Evolutionary conservation across 2,329 filamentous ascomycete genomes (phyloP).

Genomic region (Alternaria sp.): DNA sequence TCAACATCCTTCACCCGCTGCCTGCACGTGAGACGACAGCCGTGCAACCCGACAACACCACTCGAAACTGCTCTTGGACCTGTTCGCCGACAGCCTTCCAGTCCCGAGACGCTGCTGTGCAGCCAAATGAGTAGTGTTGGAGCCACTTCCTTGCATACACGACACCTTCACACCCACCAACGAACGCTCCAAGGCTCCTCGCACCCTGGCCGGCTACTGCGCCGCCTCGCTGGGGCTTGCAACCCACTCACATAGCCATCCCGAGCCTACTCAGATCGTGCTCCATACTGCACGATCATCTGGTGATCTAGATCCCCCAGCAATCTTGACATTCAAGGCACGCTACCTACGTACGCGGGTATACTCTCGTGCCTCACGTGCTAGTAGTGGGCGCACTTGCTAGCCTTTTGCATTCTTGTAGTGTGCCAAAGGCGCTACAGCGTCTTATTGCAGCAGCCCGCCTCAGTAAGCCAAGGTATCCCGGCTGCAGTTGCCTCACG

Average conservation of each 20-base stretch:
- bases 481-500: slow-evolving; percentile 19
- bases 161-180: slow-evolving; percentile 9
- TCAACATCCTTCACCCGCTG: background rate
- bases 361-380: background rate
- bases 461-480: slow-evolving; percentile 18
- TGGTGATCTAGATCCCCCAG: slow-evolving; percentile 6
- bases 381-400: background rate
- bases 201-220: background rate
- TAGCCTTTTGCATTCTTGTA: background rate
- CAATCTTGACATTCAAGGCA: background rate
- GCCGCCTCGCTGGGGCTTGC: background rate
- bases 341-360: background rate
- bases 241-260: slow-evolving; percentile 1
- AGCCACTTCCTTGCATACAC: background rate
- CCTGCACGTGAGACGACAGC: slow-evolving; percentile 4
- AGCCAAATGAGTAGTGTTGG: background rate
- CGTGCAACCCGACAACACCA: slow-evolving; percentile 1
- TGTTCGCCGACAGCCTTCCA: background rate
- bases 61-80: background rate
- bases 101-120: slow-evolving; percentile 1
- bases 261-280: slow-evolving; percentile 5
- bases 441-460: slow-evolving; percentile 1
- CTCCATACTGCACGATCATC: slow-evolving; percentile 10
- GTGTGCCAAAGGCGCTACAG: background rate
- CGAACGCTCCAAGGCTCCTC: background rate